Evolutionary conservation across 441 rosid species (phyloP).

Genomic region (Raphanus hybrid): DNA sequence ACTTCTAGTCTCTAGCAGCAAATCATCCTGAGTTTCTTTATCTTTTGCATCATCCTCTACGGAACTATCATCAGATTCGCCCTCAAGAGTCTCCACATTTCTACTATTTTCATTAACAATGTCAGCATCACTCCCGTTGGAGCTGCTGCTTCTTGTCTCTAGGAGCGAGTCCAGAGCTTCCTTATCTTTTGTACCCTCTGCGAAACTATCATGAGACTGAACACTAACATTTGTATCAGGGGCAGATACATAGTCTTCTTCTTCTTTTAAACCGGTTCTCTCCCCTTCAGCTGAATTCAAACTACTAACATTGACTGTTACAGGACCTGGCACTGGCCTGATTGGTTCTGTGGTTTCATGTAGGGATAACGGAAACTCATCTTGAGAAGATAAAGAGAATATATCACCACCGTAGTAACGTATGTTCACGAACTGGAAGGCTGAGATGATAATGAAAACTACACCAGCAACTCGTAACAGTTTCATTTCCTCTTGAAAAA

Average conservation of each 20-base stretch:
- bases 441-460: constrained; percentile 40
- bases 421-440: constrained; percentile 54
- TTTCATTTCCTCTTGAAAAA: constrained; percentile 41
- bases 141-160: constrained; percentile 22
- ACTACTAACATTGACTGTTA: constrained; percentile 22
- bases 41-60: too few relatives aligned
- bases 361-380: constrained; percentile 33
- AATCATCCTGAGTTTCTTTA: too few relatives aligned
- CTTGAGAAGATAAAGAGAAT: constrained; percentile 45
- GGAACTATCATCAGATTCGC: neutral
- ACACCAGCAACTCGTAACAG: constrained; percentile 45
- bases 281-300: constrained; percentile 32
- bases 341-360: constrained; percentile 30
- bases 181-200: constrained; percentile 26
- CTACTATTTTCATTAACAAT: constrained; percentile 24
- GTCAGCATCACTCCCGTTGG: constrained; percentile 13
- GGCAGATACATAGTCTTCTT: constrained; percentile 31
- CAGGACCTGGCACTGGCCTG: constrained; percentile 13
- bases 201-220: constrained; percentile 19
- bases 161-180: constrained; percentile 27
- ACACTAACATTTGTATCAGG: constrained; percentile 22
- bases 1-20: too few relatives aligned
- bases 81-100: constrained; percentile 38
- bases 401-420: constrained; percentile 46
- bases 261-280: constrained; percentile 22